phyloP scores from a whole-genome alignment of 768 basidiomycete genomes.

The Tephrocybe sp. region DNA sequence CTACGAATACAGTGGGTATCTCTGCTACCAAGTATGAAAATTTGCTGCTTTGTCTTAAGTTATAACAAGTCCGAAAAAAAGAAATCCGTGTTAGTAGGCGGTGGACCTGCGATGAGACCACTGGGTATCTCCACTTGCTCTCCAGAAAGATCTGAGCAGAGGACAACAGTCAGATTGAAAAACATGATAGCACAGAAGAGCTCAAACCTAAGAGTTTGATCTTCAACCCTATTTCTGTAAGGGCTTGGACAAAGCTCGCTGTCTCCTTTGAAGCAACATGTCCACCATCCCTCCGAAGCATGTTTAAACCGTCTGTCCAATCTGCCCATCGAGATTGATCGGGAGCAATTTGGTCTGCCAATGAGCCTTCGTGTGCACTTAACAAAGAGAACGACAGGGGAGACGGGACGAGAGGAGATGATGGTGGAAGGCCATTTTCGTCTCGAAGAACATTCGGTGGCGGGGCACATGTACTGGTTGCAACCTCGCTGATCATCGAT shows the following conservation, averaged over 20 bases:
- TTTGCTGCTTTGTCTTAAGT: neutral
- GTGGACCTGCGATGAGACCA: conserved; percentile 71
- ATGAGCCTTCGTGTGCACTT: conserved; percentile 62
- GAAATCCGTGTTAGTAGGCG: conserved; percentile 78
- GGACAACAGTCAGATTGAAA: conserved; percentile 3
- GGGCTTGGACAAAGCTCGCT: conserved; percentile 76
- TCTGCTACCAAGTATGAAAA: neutral
- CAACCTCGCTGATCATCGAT: conserved; percentile 73
- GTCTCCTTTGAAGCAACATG: conserved; percentile 86
- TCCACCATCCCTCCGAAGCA: conserved; percentile 78
- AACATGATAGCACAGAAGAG: neutral
- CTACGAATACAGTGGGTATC: neutral
- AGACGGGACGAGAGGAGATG: conserved; percentile 52
- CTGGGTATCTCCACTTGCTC: conserved; percentile 89
- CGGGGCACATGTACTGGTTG: conserved; percentile 68
- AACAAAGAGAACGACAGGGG: conserved; percentile 77
- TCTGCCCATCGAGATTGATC: conserved; percentile 83
- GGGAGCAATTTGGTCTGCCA: conserved; percentile 78
- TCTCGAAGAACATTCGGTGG: conserved; percentile 65
- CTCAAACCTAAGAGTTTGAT: conserved; percentile 80
- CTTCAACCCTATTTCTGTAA: conserved; percentile 90
- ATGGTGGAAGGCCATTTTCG: conserved; percentile 54
- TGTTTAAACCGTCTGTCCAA: conserved; percentile 92
- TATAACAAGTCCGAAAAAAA: conserved; percentile 73
- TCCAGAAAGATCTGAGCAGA: conserved; percentile 72